Evolutionary conservation across 148 eudicot genomes (phyloP).

Genomic region (Euryodendron excelsum): DNA sequence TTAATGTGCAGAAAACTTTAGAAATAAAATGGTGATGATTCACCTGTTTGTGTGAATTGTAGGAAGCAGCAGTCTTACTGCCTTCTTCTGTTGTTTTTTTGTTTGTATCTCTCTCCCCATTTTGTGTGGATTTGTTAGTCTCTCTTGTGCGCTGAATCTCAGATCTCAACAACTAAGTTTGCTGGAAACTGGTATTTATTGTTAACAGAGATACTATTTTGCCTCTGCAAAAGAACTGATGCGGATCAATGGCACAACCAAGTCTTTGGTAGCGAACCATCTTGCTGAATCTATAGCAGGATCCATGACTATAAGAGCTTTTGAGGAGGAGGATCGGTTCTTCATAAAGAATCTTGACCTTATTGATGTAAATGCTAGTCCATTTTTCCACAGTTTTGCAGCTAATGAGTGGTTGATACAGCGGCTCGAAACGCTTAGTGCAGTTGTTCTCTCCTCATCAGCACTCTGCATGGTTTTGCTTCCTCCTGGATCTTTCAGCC

Average conservation of each 20-base stretch:
- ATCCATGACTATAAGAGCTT: constrained; percentile 76
- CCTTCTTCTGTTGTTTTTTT: background rate
- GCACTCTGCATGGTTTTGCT: constrained; percentile 85
- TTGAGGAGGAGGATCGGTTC: constrained; percentile 75
- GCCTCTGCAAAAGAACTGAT: constrained; percentile 77
- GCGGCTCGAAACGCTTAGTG: constrained; percentile 73
- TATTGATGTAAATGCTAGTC: constrained; percentile 71
- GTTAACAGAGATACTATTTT: constrained; percentile 66
- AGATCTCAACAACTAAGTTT: background rate
- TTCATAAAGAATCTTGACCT: constrained; percentile 65
- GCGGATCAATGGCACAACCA: constrained; percentile 91
- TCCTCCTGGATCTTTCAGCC: constrained; percentile 76
- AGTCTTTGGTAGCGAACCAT: constrained; percentile 81
- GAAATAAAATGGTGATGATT: no score
- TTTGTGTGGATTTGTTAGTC: background rate
- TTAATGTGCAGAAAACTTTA: no score
- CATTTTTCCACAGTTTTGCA: constrained; percentile 74
- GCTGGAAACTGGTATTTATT: background rate
- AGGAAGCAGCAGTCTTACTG: background rate
- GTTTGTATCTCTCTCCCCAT: background rate
- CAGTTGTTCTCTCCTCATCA: constrained; percentile 68
- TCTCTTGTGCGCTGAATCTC: background rate
- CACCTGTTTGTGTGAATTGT: no score
- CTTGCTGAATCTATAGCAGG: constrained; percentile 83
- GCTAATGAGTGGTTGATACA: constrained; percentile 87